A percentile compares a stretch with the other conserved stretches of the same genome.
Evolutionary conservation across 257 asterid species (phyloP).

Genomic region (Catharanthus roseus): DNA sequence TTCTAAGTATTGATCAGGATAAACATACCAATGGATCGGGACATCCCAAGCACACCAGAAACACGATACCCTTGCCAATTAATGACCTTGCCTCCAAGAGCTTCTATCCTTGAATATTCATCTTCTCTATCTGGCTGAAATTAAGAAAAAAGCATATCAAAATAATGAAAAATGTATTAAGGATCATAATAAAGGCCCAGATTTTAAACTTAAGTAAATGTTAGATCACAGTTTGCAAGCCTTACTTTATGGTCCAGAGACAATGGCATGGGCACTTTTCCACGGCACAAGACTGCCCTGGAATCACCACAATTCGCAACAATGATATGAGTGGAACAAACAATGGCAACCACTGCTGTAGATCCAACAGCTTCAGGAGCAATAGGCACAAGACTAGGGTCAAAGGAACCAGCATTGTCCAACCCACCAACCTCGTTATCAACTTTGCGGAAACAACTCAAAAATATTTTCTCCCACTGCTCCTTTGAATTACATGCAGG

Average conservation of each 20-base stretch:
- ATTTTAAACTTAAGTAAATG: neutral
- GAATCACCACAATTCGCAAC: conserved; percentile 97
- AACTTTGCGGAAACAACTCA: conserved; percentile 58
- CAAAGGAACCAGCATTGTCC: conserved; percentile 16
- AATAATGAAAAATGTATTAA: neutral
- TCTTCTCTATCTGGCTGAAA: conserved; percentile 68
- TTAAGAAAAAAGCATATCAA: neutral
- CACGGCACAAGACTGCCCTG: conserved; percentile 72
- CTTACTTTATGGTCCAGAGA: conserved; percentile 78
- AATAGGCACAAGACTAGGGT: conserved; percentile 26
- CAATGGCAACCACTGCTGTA: conserved; percentile 77
- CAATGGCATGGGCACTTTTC: conserved; percentile 55
- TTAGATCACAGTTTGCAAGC: neutral
- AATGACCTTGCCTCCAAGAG: conserved; percentile 73
- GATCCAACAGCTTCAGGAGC: conserved; percentile 94
- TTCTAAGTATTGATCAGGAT: neutral
- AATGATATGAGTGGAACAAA: conserved; percentile 59
- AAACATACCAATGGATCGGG: conserved; percentile 66
- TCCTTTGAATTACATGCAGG: conserved; percentile 39
- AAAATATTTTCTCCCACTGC: conserved; percentile 55
- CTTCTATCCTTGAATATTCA: conserved; percentile 58
- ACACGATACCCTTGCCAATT: conserved; percentile 80
- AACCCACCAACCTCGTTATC: conserved; percentile 78
- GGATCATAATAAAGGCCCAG: neutral
- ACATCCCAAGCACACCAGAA: conserved; percentile 71